A percentile compares a stretch with the other conserved stretches of the same genome.
These are phyloP conservation scores for Aspergillus ibericus DNA, from an alignment of 2,329 filamentous ascomycete genomes.

Conservation along the genomic window DNA sequence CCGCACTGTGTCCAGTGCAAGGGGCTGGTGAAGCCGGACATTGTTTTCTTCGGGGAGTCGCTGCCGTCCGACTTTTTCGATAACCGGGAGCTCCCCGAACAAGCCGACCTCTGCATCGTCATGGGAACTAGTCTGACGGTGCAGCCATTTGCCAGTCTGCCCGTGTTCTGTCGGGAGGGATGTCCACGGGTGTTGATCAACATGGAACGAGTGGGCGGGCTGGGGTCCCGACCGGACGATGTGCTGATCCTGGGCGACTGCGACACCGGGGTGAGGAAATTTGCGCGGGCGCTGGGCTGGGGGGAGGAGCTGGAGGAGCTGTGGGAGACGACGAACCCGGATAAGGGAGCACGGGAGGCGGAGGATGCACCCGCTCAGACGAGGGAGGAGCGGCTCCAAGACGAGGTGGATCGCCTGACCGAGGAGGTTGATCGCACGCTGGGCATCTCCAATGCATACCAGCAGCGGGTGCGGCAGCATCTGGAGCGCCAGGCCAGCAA, in stretches of 20 bases:
- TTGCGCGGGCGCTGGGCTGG: conserved; percentile 84
- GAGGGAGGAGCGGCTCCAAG: conserved; percentile 57
- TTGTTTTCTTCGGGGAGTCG: conserved; percentile 87
- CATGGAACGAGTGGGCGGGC: conserved; percentile 73
- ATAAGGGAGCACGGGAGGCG: conserved; percentile 54
- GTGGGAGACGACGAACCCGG: conserved; percentile 69
- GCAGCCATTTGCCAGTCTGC: conserved; percentile 83
- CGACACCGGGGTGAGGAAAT: conserved; percentile 73
- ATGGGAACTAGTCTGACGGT: conserved; percentile 88
- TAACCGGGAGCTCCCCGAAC: conserved; percentile 54
- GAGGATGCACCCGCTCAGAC: conserved; percentile 41
- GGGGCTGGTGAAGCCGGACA: conserved; percentile 87
- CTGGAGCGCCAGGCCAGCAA: conserved; percentile 22
- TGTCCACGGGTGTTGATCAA: conserved; percentile 85
- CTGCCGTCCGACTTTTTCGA: conserved; percentile 66
- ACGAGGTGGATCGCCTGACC: conserved; percentile 60
- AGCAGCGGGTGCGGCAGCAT: conserved; percentile 39
- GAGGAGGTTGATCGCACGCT: conserved; percentile 59
- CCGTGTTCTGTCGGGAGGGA: conserved; percentile 59
- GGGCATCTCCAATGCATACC: conserved; percentile 48
- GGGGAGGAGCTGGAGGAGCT: conserved; percentile 73
- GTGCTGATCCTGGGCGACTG: conserved; percentile 81
- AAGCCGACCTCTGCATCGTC: conserved; percentile 76
- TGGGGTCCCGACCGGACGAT: conserved; percentile 79
- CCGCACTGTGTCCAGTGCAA: conserved; percentile 70